Evolutionary conservation across 495 filamentous ascomycete species (phyloP).

Genomic region (Ascobolus immersus): DNA sequence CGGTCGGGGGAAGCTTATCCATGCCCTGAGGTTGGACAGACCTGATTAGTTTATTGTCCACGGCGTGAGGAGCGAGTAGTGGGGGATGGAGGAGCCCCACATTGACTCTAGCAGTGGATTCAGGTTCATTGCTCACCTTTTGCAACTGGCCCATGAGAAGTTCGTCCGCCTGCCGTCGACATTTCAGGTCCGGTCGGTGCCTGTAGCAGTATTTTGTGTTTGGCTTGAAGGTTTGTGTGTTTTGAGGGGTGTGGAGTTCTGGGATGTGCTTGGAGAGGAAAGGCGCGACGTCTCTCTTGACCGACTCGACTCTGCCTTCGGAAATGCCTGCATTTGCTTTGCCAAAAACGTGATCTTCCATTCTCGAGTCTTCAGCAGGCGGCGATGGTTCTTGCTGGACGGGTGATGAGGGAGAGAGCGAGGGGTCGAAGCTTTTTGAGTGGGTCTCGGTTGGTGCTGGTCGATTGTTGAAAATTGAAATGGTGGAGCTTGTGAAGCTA

Average conservation of each 20-base stretch:
- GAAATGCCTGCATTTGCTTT: constrained; percentile 13
- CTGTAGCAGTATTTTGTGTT: constrained; percentile 93
- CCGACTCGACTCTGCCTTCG: constrained; percentile 11
- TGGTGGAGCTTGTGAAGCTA: too few species aligned
- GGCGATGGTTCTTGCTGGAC: too few species aligned
- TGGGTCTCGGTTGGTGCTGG: too few species aligned
- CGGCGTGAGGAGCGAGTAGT: too few species aligned
- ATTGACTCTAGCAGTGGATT: not conserved
- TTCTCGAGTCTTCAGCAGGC: too few species aligned
- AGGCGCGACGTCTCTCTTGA: constrained; percentile 32
- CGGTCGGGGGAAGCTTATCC: constrained; percentile 49
- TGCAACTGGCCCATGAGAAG: constrained; percentile 88
- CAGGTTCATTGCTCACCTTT: constrained; percentile 26
- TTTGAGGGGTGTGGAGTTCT: constrained; percentile 37
- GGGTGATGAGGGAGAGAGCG: too few species aligned
- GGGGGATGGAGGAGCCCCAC: not conserved
- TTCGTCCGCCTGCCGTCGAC: constrained; percentile 72
- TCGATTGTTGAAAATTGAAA: too few species aligned
- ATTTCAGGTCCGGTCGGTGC: constrained; percentile 84
- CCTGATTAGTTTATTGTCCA: constrained; percentile 6
- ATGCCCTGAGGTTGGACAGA: constrained; percentile 48
- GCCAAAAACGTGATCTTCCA: too few species aligned
- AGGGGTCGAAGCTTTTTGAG: too few species aligned
- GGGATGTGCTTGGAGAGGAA: constrained; percentile 74
- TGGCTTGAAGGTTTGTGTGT: constrained; percentile 20